Evolutionary conservation across 495 filamentous ascomycete genomes (phyloP).

Genomic region (Choiromyces venosus): DNA sequence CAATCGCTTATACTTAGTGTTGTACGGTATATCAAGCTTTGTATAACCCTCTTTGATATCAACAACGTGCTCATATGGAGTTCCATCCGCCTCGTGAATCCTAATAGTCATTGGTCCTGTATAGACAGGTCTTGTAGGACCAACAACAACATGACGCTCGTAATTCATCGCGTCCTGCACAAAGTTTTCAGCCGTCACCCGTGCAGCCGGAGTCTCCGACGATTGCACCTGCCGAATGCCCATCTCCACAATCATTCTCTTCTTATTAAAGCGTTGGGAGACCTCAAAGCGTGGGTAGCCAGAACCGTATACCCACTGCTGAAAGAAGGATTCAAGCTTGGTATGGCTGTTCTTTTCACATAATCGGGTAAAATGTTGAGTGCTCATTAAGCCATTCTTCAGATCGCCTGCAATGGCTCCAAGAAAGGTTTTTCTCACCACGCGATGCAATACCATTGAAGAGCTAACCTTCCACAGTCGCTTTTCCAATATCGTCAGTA

Average conservation of each 20-base stretch:
- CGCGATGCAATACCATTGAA: slow-evolving; percentile 72
- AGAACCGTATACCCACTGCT: slow-evolving; percentile 83
- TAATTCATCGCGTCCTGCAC: slow-evolving; percentile 78
- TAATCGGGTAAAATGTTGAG: slow-evolving; percentile 64
- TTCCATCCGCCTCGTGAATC: slow-evolving; percentile 97
- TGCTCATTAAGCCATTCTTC: slow-evolving; percentile 64
- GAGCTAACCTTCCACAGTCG: slow-evolving; percentile 81
- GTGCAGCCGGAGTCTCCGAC: slow-evolving; percentile 45
- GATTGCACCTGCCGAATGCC: slow-evolving; percentile 74
- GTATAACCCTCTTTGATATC: slow-evolving; percentile 80
- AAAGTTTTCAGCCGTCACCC: slow-evolving; percentile 55
- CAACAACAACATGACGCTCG: slow-evolving; percentile 61
- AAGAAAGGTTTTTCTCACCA: slow-evolving; percentile 73
- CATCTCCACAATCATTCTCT: slow-evolving; percentile 92
- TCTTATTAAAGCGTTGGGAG: slow-evolving; percentile 91
- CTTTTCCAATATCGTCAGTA: slow-evolving; percentile 88
- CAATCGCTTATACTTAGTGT: slow-evolving; percentile 97
- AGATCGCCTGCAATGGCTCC: slow-evolving; percentile 74
- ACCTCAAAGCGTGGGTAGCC: slow-evolving; percentile 83
- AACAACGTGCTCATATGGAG: slow-evolving; percentile 96
- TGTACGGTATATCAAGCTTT: slow-evolving; percentile 91
- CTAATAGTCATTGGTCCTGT: slow-evolving; percentile 94
- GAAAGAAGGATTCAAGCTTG: slow-evolving; percentile 79
- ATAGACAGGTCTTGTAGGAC: slow-evolving; percentile 68
- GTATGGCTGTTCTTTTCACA: slow-evolving; percentile 85